Conservation (phyloP, 139 green algal species). For the Chlorella vulgaris region DNA sequence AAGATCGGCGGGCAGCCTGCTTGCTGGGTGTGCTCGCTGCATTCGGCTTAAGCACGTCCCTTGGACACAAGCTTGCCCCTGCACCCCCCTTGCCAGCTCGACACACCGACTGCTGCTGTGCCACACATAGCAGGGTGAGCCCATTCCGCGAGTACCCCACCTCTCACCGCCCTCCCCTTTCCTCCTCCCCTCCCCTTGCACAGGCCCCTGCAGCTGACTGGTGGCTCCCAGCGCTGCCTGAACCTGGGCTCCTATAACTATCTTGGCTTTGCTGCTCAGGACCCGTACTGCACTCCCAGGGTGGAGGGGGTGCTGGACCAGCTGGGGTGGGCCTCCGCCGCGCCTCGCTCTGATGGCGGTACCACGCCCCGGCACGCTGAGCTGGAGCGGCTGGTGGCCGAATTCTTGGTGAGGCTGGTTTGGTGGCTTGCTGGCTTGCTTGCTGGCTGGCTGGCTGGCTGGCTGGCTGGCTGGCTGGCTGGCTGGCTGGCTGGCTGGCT, state of each 20-base stretch:
- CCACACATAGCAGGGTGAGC: too few species aligned
- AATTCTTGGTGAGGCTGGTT: slow-evolving; percentile 77
- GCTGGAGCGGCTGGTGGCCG: slow-evolving; percentile 85
- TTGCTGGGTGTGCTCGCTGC: too few species aligned
- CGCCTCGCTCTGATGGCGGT: slow-evolving; percentile 63
- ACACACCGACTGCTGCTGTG: too few species aligned
- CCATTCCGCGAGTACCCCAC: too few species aligned
- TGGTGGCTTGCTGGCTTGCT: background rate
- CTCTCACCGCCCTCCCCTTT: background rate
- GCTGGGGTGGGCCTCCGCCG: slow-evolving; percentile 71
- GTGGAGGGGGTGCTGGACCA: slow-evolving; percentile 72
- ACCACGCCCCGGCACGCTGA: slow-evolving; percentile 77
- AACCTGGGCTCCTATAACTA: slow-evolving; percentile 99
- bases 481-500: too few species aligned
- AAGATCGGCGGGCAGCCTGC: too few species aligned
- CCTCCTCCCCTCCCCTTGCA: background rate
- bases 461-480: too few species aligned
- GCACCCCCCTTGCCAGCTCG: too few species aligned
- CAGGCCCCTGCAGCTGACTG: slow-evolving; percentile 69
- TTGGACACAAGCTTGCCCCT: too few species aligned
- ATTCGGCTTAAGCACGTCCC: too few species aligned
- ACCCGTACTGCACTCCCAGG: slow-evolving; percentile 94
- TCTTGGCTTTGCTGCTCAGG: slow-evolving; percentile 91
- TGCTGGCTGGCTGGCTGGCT: too few species aligned
- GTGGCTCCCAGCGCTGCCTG: slow-evolving; percentile 68